A percentile compares a stretch with the other conserved stretches of the same genome.
Evolutionary conservation across 2,329 filamentous ascomycete species (phyloP).

Genomic region (Sarocladium kiliense): DNA sequence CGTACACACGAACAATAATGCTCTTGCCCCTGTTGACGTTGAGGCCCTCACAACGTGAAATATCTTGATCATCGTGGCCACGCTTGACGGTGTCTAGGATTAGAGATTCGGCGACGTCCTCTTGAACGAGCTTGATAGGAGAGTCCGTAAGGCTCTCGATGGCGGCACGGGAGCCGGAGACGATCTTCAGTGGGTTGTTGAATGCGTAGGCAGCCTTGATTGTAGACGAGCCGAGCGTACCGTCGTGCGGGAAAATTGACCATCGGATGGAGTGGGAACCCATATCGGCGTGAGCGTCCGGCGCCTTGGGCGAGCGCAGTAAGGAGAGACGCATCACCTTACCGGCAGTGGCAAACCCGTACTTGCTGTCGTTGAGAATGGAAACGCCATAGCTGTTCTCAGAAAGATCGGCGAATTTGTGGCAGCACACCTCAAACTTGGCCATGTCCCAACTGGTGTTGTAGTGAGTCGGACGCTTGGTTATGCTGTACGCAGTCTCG

Average conservation of each 20-base stretch:
- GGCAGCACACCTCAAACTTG: constrained; percentile 94
- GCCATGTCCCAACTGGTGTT: constrained; percentile 98
- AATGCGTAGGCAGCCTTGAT: constrained; percentile 84
- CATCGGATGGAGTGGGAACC: constrained; percentile 81
- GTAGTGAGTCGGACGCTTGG: constrained; percentile 89
- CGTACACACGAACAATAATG: constrained; percentile 81
- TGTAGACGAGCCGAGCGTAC: constrained; percentile 64
- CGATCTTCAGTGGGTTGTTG: constrained; percentile 66
- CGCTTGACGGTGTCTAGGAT: constrained; percentile 89
- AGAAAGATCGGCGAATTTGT: constrained; percentile 88
- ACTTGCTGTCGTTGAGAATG: constrained; percentile 92
- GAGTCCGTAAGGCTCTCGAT: constrained; percentile 22
- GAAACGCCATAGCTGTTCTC: constrained; percentile 87
- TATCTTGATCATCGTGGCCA: constrained; percentile 80
- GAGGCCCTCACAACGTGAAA: constrained; percentile 56
- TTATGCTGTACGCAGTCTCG: constrained; percentile 89
- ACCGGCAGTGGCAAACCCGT: constrained; percentile 86
- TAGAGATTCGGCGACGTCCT: constrained; percentile 50
- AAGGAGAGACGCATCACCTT: constrained; percentile 86
- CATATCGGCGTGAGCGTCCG: constrained; percentile 93
- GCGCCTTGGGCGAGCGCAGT: constrained; percentile 83
- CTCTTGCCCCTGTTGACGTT: constrained; percentile 66
- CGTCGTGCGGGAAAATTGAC: constrained; percentile 82
- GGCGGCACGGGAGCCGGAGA: constrained; percentile 22
- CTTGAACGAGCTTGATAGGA: constrained; percentile 64